Evolutionary conservation across 768 basidiomycete genomes (phyloP), one percentile per base, ranked within the genome.

Genomic region (Cystobasidium tubakii): DNA sequence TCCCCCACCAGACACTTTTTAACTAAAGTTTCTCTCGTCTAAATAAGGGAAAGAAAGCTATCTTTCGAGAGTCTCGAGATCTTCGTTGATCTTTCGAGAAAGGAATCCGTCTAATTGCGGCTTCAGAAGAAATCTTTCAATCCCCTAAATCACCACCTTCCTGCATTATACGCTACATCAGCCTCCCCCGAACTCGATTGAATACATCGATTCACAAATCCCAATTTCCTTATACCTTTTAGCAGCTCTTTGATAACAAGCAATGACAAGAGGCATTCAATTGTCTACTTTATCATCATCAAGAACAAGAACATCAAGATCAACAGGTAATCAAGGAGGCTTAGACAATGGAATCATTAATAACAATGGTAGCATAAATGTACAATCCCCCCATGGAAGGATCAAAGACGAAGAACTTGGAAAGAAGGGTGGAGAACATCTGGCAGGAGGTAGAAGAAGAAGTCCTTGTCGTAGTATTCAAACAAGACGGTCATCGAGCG

Each of bases 51-150:
- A n/a, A n/a, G n/a, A n/a, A n/a, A n/a, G n/a, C n/a, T 17, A 42
- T 7, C 42, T 42, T 42, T 42, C 42, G 42, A 7, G 10, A 21
- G 9, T 15, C 63, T 65, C 63, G 63, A 65, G 63, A 43, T 65
- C 63, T 65, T 65, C 12, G 23, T 65, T 65, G 63, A 65, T 65
- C 6, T 23, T 34, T 43, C 63, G 63, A 65, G 63, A 12, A 23
- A 55, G n/a, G n/a, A n/a, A n/a, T n/a, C n/a, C n/a, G n/a, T n/a
- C n/a, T n/a, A n/a, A n/a, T n/a, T n/a, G n/a, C n/a, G n/a, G n/a
- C n/a, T n/a, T n/a, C n/a, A 23, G 9, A 7, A 25, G n/a, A 57
- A 57, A 25, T 12, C 27, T 36, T 64, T 23, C 62, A 23, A 27
- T 29, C n/a, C n/a, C n/a, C n/a, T n/a, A n/a, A n/a, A n/a, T n/a